phyloP scores from a whole-genome alignment of 2,329 filamentous ascomycete species.

The Sphaceloma murrayae region DNA sequence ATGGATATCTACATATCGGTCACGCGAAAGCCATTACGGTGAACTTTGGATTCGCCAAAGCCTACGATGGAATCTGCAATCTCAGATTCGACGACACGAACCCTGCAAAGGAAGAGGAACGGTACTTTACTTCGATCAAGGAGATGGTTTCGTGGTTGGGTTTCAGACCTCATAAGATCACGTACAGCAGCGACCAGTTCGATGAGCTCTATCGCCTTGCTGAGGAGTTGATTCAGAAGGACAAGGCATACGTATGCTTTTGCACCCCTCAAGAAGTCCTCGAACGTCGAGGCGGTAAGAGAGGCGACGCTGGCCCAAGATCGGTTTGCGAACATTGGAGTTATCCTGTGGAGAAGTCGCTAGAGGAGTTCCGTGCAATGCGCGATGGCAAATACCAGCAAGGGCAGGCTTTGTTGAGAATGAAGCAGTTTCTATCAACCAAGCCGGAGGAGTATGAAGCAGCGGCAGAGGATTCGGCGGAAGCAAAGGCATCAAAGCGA shows the following conservation, averaged over 20 bases:
- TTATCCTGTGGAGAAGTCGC: conserved; percentile 63
- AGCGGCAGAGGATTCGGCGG: conserved; percentile 25
- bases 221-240: conserved; percentile 67
- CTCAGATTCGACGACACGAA: conserved; percentile 91
- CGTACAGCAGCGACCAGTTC: conserved; percentile 86
- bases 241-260: conserved; percentile 71
- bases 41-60: conserved; percentile 89
- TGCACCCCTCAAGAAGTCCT: conserved; percentile 79
- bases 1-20: conserved; percentile 87
- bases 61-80: conserved; percentile 68
- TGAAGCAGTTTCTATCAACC: conserved; percentile 74
- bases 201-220: conserved; percentile 78
- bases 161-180: conserved; percentile 69
- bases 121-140: conserved; percentile 80
- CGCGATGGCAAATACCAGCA: conserved; percentile 82
- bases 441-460: conserved; percentile 29
- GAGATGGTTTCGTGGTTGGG: conserved; percentile 82
- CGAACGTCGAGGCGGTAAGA: conserved; percentile 71
- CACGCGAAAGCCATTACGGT: conserved; percentile 93
- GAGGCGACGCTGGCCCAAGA: conserved; percentile 52
- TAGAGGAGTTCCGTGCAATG: conserved; percentile 82
- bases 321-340: conserved; percentile 75
- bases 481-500: conserved; percentile 28
- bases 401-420: conserved; percentile 72
- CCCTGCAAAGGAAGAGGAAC: conserved; percentile 82